Conservation (phyloP, 176 grass and related monocot species). For the Zoysia japonica region DNA sequence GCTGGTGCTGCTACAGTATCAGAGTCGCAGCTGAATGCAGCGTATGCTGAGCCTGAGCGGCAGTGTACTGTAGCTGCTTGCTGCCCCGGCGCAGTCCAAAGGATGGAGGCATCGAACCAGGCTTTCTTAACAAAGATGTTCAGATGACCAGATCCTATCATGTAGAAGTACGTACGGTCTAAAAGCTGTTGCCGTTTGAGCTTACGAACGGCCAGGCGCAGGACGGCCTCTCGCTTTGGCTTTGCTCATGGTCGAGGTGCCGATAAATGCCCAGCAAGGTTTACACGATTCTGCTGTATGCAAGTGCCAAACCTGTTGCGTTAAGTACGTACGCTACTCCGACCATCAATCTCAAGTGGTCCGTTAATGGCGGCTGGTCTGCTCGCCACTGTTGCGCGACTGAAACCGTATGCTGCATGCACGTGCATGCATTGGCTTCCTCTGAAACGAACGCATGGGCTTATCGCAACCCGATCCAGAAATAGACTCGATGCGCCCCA, state of each 20-base stretch:
- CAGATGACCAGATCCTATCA: not conserved
- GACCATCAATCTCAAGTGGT: not conserved
- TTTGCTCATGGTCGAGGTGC: not conserved
- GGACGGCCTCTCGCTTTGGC: not conserved
- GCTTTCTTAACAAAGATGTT: slow-evolving; percentile 26
- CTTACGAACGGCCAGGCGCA: not conserved
- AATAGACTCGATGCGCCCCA: not conserved
- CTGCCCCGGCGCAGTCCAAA: not conserved
- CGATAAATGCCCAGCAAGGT: not conserved
- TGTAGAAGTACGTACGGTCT: too few relatives aligned
- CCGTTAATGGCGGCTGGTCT: not conserved
- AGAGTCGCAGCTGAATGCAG: not conserved
- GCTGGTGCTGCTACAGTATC: not conserved
- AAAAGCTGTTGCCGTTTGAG: not conserved
- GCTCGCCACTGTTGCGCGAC: not conserved
- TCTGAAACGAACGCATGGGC: not conserved
- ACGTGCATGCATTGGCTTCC: not conserved
- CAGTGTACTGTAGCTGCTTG: slow-evolving; percentile 22
- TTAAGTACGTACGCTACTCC: too few relatives aligned
- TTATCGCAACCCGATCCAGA: not conserved
- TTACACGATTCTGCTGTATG: not conserved
- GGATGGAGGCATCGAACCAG: slow-evolving; percentile 39
- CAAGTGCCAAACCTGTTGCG: not conserved
- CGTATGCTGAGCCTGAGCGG: slow-evolving; percentile 19
- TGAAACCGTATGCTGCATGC: not conserved